A percentile compares a stretch with the other conserved stretches of the same genome.
Evolutionary conservation across 352 stramenopile species (phyloP).

Genomic region (Phytophthora citrophthora): DNA sequence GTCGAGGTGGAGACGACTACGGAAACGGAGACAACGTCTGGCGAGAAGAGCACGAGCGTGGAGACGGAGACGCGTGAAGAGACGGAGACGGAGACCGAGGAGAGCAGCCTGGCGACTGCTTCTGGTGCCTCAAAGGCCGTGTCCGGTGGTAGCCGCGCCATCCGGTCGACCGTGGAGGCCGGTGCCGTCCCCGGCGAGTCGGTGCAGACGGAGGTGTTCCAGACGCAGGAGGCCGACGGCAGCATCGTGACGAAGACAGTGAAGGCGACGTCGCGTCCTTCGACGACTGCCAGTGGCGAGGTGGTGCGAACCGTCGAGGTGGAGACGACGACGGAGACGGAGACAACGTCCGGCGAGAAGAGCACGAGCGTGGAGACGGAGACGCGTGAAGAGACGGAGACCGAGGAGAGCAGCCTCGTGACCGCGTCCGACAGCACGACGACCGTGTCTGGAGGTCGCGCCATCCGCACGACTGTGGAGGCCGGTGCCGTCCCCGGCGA

Average conservation of each 20-base stretch:
- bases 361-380: constrained; percentile 21
- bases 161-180: neutral
- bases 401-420: constrained; percentile 14
- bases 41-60: constrained; percentile 15
- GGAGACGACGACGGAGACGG: constrained; percentile 17
- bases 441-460: constrained; percentile 3
- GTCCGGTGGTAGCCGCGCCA: neutral
- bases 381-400: constrained; percentile 18
- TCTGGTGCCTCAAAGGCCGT: neutral
- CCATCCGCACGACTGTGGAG: constrained; percentile 7
- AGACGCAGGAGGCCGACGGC: constrained; percentile 13
- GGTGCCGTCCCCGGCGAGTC: constrained; percentile 4
- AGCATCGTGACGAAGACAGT: constrained; percentile 18
- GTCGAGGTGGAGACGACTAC: constrained; percentile 19
- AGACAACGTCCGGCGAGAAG: constrained; percentile 16
- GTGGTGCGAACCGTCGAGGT: constrained; percentile 9
- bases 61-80: constrained; percentile 11
- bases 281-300: constrained; percentile 8
- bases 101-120: constrained; percentile 5
- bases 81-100: constrained; percentile 9
- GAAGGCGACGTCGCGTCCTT: constrained; percentile 4
- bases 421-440: constrained; percentile 3
- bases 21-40: constrained; percentile 10
- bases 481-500: constrained; percentile 7
- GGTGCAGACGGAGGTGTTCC: constrained; percentile 22